Conservation (phyloP, 1,139 yeast species). For the Taiozyma sp. region DNA sequence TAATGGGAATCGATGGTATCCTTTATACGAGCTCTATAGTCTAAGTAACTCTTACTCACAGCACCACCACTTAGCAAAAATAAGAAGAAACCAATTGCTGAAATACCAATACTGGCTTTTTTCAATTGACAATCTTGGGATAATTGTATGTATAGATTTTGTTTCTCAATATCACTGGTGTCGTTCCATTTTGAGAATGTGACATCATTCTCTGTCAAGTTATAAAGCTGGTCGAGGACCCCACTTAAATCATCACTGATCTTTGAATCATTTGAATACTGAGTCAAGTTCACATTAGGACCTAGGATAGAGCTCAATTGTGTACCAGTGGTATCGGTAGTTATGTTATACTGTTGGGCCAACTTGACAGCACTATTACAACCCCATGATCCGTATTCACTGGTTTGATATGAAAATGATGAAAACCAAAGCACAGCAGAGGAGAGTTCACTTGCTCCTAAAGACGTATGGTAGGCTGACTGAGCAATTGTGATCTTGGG, state of each 20-base stretch:
- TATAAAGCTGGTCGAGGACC: constrained; percentile 1
- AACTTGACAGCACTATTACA: constrained; percentile 4
- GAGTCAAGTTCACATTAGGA: neutral
- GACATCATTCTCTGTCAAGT: constrained; percentile 5
- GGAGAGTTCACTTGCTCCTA: constrained; percentile 5
- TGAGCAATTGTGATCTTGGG: constrained; percentile 1
- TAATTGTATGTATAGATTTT: constrained; percentile 6
- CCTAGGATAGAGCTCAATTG: constrained; percentile 1
- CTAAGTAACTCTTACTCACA: neutral
- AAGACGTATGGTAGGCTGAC: constrained; percentile 1
- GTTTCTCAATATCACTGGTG: constrained; percentile 3
- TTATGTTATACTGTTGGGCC: constrained; percentile 7
- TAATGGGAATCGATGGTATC: neutral
- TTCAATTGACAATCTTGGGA: constrained; percentile 11
- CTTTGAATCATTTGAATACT: neutral
- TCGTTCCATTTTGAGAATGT: constrained; percentile 4
- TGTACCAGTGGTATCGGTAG: neutral
- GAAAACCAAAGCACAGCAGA: constrained; percentile 9
- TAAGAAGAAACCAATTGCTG: constrained; percentile 3
- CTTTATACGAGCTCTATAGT: neutral
- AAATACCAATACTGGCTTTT: constrained; percentile 6
- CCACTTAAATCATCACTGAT: neutral
- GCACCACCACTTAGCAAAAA: constrained; percentile 7
- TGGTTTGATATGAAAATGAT: constrained; percentile 8
- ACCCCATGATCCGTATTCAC: constrained; percentile 13